Base-by-base conservation (phyloP, 2,329 filamentous ascomycete genomes). In the Orbilia javanica region DNA sequence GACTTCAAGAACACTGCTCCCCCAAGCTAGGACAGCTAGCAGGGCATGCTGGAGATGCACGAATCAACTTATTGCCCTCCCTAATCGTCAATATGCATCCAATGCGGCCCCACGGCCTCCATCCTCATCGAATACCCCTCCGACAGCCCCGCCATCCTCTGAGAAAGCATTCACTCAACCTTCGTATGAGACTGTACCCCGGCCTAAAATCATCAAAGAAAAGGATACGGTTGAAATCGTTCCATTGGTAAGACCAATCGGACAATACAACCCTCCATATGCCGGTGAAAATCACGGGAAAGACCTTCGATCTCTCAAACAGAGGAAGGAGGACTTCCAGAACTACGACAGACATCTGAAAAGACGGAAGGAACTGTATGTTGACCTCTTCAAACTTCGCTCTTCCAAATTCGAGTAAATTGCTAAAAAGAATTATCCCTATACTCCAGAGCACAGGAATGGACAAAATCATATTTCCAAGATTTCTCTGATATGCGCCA, bases 391-490 rank as follows among this genome's bases (percentile, higher is more conserved):
- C n/a, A n/a, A n/a, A n/a, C n/a, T 25, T 81, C 15, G 34, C 46
- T 27, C 7, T 4, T 10, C 20, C 20, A n/a, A 29, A 27, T 11
- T 11, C 13, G 31, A 36, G 3, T 62, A 36, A 4, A 20, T 27
- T 34, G 29, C 27, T 25, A 13, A 25, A n/a, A n/a, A n/a, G n/a
- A n/a, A n/a, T n/a, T 36, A 31, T 11, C n/a, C 7, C 22, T 29
- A 44, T 62, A 48, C 46, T 15, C 20, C 22, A 93, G 91, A 67
- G 92, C 92, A 52, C 88, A 89, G 80, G 90, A 93, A 83, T 91
- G 96, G 82, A 87, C 91, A 20, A 92, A 93, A 74, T 94, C 95
- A 1, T 99, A 99, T 85, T 99, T 97, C 86, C 92, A 94, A 84
- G 95, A 99, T 87, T 97, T 94, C 92, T 89, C 89, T 76, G 96